A percentile compares a stretch with the other conserved stretches of the same genome.
Conservation (phyloP, 495 filamentous ascomycete genomes). For the Pyrenula aspistea region DNA sequence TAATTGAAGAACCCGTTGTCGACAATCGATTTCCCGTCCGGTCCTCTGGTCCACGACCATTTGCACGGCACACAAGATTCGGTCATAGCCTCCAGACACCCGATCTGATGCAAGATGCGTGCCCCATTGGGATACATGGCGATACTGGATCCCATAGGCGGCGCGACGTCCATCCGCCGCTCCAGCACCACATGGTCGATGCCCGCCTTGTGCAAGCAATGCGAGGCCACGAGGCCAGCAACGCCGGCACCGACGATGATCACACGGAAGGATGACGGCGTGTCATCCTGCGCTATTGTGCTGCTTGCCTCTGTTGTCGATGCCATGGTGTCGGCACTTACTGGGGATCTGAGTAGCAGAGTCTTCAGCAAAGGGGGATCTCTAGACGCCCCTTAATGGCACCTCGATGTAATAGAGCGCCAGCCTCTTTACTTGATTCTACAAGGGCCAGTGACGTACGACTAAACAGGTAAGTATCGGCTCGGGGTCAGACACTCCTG, state of each 20-base stretch:
- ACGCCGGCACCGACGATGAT: slow-evolving; percentile 42
- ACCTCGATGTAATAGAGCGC: too few species aligned
- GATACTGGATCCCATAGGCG: slow-evolving; percentile 26
- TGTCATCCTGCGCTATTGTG: too few species aligned
- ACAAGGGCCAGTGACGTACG: too few species aligned
- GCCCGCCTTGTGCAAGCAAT: slow-evolving; percentile 28
- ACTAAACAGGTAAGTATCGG: too few species aligned
- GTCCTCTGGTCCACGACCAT: not conserved
- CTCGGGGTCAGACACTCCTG: too few species aligned
- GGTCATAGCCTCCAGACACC: slow-evolving; percentile 20
- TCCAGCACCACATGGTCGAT: slow-evolving; percentile 44
- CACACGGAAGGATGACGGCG: slow-evolving; percentile 16
- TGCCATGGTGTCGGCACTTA: too few species aligned
- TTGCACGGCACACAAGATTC: slow-evolving; percentile 3
- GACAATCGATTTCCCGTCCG: not conserved
- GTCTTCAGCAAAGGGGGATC: too few species aligned
- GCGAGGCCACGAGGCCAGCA: slow-evolving; percentile 32
- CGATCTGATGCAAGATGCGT: slow-evolving; percentile 36
- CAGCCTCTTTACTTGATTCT: too few species aligned
- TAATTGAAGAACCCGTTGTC: not conserved
- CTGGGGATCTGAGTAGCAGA: too few species aligned
- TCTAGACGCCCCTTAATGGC: too few species aligned
- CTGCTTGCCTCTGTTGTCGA: too few species aligned
- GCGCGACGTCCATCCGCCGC: slow-evolving; percentile 18
- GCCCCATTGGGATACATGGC: slow-evolving; percentile 21